Base-by-base conservation (phyloP, 192 early-diverging fungal genomes). In the Paraglomus brasilianum region DNA sequence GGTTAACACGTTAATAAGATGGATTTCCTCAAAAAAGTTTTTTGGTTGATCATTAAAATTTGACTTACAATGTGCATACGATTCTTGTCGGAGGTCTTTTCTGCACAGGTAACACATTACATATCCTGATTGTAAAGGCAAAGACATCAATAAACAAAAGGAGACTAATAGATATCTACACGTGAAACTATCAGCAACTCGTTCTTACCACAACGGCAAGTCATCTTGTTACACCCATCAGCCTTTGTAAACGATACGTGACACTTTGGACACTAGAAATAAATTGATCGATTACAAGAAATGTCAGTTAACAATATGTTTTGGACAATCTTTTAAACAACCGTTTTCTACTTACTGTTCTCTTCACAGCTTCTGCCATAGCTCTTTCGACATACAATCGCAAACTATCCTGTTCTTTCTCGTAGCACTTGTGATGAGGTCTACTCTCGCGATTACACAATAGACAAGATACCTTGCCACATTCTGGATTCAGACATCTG, bases 151-250 rank as follows among this genome's bases (percentile, higher is more conserved):
- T 41, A 13, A 15, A 19, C 24, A 63, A 66, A 46, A 14, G 22
- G 10, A 57, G 30, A 39, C 45, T 2, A 64, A 1, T 41, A 64
- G 2, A 41, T 17, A 8, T 8, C 8, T 39, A 24, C 7, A 8
- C 8, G 8, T 30, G 8, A 39, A 43, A 64, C 2, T 21, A 42
- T n/a, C 7, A 67, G 17, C 19, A 19, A n/a, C 9, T 41, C 9
- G 53, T 19, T 40, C 71, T 66, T 60, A 76, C 86, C 86, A 71
- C 78, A 81, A 6, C 78, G 66, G 47, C 86, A 87, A 41, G 75
- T 76, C 80, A 87, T 86, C 70, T 87, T 87, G 76, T 87, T 87
- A 73, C 86, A 87, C 0, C 86, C 86, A 73, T 78, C 77, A 39
- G 80, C 67, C 51, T 86, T 86, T 64, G 75, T 75, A 66, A 83